Evolutionary conservation across 2,329 filamentous ascomycete species (phyloP), one percentile per base, ranked within the genome.

Genomic region (Ascocoryne sarcoides): DNA sequence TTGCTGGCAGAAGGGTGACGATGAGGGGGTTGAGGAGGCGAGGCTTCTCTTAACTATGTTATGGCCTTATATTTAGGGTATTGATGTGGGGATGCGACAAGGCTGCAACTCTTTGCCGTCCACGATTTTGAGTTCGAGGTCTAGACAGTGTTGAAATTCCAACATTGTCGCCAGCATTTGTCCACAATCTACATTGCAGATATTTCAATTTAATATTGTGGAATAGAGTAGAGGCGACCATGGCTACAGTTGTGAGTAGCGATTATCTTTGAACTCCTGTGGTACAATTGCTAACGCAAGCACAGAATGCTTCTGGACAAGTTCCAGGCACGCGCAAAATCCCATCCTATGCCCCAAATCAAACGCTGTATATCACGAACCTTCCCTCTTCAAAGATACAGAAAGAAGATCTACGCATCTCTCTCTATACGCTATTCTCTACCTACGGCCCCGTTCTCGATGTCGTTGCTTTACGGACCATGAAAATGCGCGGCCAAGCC

Each of bases 401-500:
- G 57, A 98, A 96, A 63, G 71, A 76, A 46, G 89, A 96, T 60
- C 67, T 98, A 31, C 81, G 88, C 56, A 82, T 86, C 33, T 82
- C 83, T 4, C 73, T 98, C 20, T 98, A 98, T 66, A 84, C 88
- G 62, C 75, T 96, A 10, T 96, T 96, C 62, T 87, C 88, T 9
- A 94, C 88, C 10, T 94, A 95, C 60, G 92, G 92, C 30, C 79
- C 87, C 1, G 84, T 98, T 12, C 76, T 98, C 43, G 92, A 98
- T 60, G 77, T 98, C 15, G 84, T 95, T 36, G 85, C 86, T 20
- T 70, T 95, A 53, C 93, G 88, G 67, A 94, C 86, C 1, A 72
- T 73, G 61, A 87, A 87, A 66, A 95, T 96, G 89, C 82, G 92
- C 36, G 92, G 92, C 3, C 92, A 98, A 65, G 92, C 92, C 46